Conservation (phyloP, 352 stramenopile genomes). For the Peronosclerospora sorghi region DNA sequence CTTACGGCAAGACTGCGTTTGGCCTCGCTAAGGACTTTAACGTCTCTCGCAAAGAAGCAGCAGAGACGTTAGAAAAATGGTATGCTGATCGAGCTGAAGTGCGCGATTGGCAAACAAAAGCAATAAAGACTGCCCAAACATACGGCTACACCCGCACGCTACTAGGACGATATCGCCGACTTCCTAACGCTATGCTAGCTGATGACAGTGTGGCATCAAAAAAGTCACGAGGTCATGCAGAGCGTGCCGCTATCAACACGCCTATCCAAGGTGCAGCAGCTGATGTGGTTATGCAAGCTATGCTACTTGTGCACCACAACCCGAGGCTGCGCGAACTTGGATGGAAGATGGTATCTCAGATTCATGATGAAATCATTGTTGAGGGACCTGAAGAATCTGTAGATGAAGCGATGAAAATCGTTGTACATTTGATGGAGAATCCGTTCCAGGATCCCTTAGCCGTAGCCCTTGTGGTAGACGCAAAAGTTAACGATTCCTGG, state of each 20-base stretch:
- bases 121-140: slow-evolving; percentile 78
- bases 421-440: slow-evolving; percentile 95
- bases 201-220: slow-evolving; percentile 45
- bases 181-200: slow-evolving; percentile 87
- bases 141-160: slow-evolving; percentile 91
- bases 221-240: slow-evolving; percentile 76
- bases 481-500: slow-evolving; percentile 95
- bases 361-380: slow-evolving; percentile 99
- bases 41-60: slow-evolving; percentile 66
- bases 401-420: slow-evolving; percentile 81
- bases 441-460: slow-evolving; percentile 89
- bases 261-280: slow-evolving; percentile 96
- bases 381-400: slow-evolving; percentile 95
- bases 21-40: slow-evolving; percentile 90
- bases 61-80: slow-evolving; percentile 91
- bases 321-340: slow-evolving; percentile 87
- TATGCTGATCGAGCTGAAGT: slow-evolving; percentile 90
- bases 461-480: slow-evolving; percentile 88
- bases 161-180: slow-evolving; percentile 94
- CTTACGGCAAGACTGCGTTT: slow-evolving; percentile 98
- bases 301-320: slow-evolving; percentile 95
- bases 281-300: slow-evolving; percentile 99
- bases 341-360: slow-evolving; percentile 98
- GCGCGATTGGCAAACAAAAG: slow-evolving; percentile 89
- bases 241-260: slow-evolving; percentile 99